Evolutionary conservation across 2,329 filamentous ascomycete genomes (phyloP), one percentile per base, ranked within the genome.

Genomic region (Colletotrichum cordylinicola): DNA sequence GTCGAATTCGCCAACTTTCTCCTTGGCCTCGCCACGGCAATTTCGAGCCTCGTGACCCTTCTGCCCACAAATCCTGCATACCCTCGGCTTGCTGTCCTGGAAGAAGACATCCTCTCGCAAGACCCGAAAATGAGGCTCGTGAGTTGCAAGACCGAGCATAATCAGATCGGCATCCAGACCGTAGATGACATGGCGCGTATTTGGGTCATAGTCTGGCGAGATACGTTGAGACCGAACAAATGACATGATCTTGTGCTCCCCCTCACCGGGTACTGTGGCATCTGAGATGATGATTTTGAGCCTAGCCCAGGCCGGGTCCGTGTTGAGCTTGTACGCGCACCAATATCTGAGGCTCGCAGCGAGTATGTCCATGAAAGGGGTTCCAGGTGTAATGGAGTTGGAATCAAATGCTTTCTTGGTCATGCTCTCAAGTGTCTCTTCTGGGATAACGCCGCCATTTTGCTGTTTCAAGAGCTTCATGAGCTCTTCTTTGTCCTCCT

Each of bases 181-280:
- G 83, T 99, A 99, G 77, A 99, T 98, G 81, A 99, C 98, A 86
- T 99, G 97, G 77, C 95, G 94, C 27, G 97, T 98, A 84, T 99
- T 98, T 29, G 97, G 97, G 82, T 99, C 94, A 84, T 99, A 96
- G 78, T 98, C 94, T 7, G 96, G 94, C 69, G 95, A 97, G 66
- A 94, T 92, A 81, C 97, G 93, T 85, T 99, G 98, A 48, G 96
- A 98, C 81, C 97, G 93, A 79, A 99, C 92, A 84, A 98, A 99
- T 80, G 97, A 93, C 97, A 99, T 99, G 82, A 99, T 98, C 86
- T 99, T 99, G 85, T 99, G 97, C 87, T 99, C 97, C 83, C 97
- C 97, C 87, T 99, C 97, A 82, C 97, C 97, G 70, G 97, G 97
- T 52, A 99, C 96, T 55, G 96, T 98, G 70, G 97, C 96, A 88